Base-by-base conservation (phyloP, 2,329 filamentous ascomycete species). In the Fusarium penzigii region DNA sequence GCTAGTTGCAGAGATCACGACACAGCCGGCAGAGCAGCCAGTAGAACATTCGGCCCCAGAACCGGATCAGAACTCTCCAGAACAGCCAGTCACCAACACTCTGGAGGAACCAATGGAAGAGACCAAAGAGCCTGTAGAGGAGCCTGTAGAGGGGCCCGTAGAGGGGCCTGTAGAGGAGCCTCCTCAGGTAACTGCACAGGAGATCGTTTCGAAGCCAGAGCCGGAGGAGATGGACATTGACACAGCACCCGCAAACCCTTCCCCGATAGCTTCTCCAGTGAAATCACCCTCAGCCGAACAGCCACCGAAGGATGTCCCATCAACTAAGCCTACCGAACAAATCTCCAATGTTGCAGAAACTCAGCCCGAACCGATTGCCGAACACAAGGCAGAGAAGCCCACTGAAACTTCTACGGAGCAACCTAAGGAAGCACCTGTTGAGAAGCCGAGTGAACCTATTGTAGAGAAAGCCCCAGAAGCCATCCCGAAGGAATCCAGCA, bases 181-280 rank as follows among this genome's bases (percentile, higher is more conserved):
- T 17, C 16, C 10, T 36, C 3, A 14, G n/a, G 29, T 16, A 38
- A 5, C 29, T 14, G 17, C 20, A 25, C 13, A 5, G 36, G 32
- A 29, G 50, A 59, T 29, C 8, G 44, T 25, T 13, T 59, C 58
- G 34, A 66, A 70, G 47, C 67, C 74, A 3, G 75, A 75, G 53
- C 63, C 69, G 2, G 75, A 76, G 50, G 70, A 76, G 42, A 72
- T 75, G 69, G 75, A 78, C 10, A 64, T 70, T 8, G 73, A 76
- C 42, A 56, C 61, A 17, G 56, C 58, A 20, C 46, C 45, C 13
- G 29, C 44, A 14, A 49, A 52, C 10, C 42, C 52, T 14, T 52
- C 52, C 9, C 36, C 50, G 10, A 44, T 12, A 17, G 43, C 45
- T 12, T 51, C 55, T 3, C 57, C 61, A 11, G 42, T 29, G 11